These are phyloP conservation scores for Xerocomellus intermedius DNA, from an alignment of 768 basidiomycete genomes.

Conservation along the genomic window DNA sequence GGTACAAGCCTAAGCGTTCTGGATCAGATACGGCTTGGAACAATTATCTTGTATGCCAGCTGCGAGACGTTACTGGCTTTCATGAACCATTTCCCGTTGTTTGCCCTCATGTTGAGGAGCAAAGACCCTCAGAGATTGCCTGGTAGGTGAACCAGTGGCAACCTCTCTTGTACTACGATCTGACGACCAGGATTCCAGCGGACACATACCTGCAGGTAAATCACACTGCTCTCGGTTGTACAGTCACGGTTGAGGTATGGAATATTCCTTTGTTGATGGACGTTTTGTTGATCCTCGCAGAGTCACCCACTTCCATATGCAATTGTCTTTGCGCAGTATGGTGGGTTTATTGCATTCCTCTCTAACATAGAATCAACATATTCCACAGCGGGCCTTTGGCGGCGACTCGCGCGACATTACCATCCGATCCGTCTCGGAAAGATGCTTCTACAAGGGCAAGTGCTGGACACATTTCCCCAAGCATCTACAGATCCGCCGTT, in stretches of 20 bases:
- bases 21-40: conserved; percentile 48
- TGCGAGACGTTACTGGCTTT: conserved; percentile 69
- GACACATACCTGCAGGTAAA: conserved; percentile 28
- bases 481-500: conserved; percentile 3
- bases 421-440: conserved; percentile 55
- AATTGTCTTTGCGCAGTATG: conserved; percentile 58
- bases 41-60: conserved; percentile 57
- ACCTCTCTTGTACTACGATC: background rate
- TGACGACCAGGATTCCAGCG: conserved; percentile 16
- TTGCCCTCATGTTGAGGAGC: conserved; percentile 76
- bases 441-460: conserved; percentile 46
- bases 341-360: conserved; percentile 27
- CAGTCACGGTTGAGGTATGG: conserved; percentile 22
- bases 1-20: background rate
- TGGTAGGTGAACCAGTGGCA: conserved; percentile 41
- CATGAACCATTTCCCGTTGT: conserved; percentile 92
- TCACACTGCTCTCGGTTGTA: conserved; percentile 26
- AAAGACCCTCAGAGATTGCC: conserved; percentile 86
- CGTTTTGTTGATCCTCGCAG: conserved; percentile 30
- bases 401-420: conserved; percentile 51
- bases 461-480: conserved; percentile 48
- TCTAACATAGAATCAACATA: background rate
- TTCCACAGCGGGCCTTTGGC: conserved; percentile 46
- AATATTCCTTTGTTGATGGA: background rate
- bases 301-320: conserved; percentile 53